Conservation (phyloP, 257 asterid genomes). For the Solanum neorickii region DNA sequence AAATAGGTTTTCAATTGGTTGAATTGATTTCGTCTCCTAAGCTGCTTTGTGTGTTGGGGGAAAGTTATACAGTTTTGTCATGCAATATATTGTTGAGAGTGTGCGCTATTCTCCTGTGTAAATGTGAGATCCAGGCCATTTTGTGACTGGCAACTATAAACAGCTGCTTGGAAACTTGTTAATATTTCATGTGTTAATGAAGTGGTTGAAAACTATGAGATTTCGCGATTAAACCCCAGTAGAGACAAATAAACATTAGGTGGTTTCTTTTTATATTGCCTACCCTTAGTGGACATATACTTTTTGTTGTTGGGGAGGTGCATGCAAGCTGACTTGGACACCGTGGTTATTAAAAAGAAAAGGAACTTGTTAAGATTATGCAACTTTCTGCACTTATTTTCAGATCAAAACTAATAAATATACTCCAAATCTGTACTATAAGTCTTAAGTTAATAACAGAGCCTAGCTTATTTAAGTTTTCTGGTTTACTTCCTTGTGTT, state of each 20-base stretch:
- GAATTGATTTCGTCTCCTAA: background rate
- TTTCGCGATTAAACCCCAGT: background rate
- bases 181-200: background rate
- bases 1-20: background rate
- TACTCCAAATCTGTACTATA: background rate
- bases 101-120: background rate
- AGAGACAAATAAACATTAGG: background rate
- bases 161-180: background rate
- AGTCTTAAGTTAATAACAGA: background rate
- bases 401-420: background rate
- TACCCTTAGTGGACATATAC: background rate
- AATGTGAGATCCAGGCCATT: background rate
- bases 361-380: background rate
- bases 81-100: background rate
- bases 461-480: background rate
- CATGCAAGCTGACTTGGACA: background rate
- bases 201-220: background rate
- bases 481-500: background rate
- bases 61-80: background rate
- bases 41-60: background rate
- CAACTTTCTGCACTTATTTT: background rate
- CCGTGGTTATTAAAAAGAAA: background rate
- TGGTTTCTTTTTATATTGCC: background rate
- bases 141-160: background rate
- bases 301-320: background rate